Evolutionary conservation across 306 rosid genomes (phyloP).

Genomic region (Datisca glomerata): DNA sequence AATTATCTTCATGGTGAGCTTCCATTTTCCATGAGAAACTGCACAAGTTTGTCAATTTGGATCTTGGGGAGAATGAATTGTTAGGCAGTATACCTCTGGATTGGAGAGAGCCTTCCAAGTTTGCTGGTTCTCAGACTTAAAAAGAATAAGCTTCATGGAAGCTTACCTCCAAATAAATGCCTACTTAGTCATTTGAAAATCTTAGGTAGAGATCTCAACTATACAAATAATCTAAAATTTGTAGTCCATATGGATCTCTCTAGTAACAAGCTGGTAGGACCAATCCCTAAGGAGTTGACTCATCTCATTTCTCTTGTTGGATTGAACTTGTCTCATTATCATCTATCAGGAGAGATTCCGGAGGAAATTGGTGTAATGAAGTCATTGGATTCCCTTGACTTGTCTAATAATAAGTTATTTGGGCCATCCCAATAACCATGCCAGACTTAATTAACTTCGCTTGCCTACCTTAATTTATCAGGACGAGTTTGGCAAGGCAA

Average conservation of each 20-base stretch:
- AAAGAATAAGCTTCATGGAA: constrained; percentile 1
- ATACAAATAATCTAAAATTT: neutral
- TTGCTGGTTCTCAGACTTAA: constrained; percentile 7
- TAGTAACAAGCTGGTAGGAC: constrained; percentile 3
- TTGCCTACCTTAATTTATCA: constrained; percentile 1
- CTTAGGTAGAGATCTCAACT: neutral
- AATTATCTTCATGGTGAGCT: constrained; percentile 6
- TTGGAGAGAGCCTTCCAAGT: neutral
- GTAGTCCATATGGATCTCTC: constrained; percentile 11
- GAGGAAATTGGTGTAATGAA: constrained; percentile 1
- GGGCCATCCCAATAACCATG: constrained; percentile 9
- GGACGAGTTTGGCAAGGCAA: constrained; percentile 6
- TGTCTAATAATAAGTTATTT: constrained; percentile 3
- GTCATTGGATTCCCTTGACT: constrained; percentile 6
- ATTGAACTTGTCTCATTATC: constrained; percentile 10
- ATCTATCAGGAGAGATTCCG: constrained; percentile 4
- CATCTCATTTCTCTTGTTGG: neutral
- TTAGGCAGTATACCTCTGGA: neutral
- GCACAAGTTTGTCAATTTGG: neutral
- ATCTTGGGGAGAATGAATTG: constrained; percentile 7
- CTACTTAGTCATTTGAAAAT: neutral
- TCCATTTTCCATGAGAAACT: constrained; percentile 3
- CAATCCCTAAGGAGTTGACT: neutral
- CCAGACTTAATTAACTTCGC: neutral
- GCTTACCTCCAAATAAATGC: neutral